Percentiles rank a stretch among this genome's conserved stretches.
Conservation (phyloP, 1,284 basidiomycete genomes). For the Entoloma clypeatum region DNA sequence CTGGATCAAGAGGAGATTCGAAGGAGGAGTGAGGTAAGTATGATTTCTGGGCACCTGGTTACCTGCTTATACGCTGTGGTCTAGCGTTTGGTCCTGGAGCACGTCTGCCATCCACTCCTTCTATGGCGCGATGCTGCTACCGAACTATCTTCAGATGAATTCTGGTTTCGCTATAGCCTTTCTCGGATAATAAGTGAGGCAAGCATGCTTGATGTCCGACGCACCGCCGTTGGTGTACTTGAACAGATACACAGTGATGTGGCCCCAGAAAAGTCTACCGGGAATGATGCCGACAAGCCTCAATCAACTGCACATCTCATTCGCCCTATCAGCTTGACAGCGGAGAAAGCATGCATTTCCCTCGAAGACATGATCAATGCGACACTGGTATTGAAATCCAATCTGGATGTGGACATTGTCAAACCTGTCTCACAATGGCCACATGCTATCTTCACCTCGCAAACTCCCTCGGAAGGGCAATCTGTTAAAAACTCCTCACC, state of each 20-base stretch:
- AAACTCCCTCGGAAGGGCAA: slow-evolving; percentile 9
- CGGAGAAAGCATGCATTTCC: slow-evolving; percentile 46
- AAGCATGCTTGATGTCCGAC: slow-evolving; percentile 63
- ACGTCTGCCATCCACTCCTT: slow-evolving; percentile 71
- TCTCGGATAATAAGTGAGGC: slow-evolving; percentile 70
- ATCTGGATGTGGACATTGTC: slow-evolving; percentile 55
- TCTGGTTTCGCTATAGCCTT: slow-evolving; percentile 66
- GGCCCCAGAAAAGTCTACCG: slow-evolving; percentile 10
- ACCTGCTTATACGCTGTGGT: slow-evolving; percentile 6
- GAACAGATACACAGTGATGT: slow-evolving; percentile 25
- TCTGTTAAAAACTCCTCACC: slow-evolving; percentile 7
- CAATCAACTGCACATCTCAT: slow-evolving; percentile 14
- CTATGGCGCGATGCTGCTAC: slow-evolving; percentile 59
- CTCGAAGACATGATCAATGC: slow-evolving; percentile 69
- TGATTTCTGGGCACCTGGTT: neutral
- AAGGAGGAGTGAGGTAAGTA: slow-evolving; percentile 61
- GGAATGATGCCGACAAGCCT: slow-evolving; percentile 9
- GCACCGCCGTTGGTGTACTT: slow-evolving; percentile 43
- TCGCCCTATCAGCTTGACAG: slow-evolving; percentile 33
- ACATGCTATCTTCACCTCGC: slow-evolving; percentile 34
- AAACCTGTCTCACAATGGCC: slow-evolving; percentile 48
- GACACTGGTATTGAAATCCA: slow-evolving; percentile 66
- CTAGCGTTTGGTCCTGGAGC: slow-evolving; percentile 66
- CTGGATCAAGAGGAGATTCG: slow-evolving; percentile 72
- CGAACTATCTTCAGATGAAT: slow-evolving; percentile 61